Evolutionary conservation across 78 protist species (phyloP), one percentile per base, ranked within the genome.

Genomic region (Monocercomonoides exilis): DNA sequence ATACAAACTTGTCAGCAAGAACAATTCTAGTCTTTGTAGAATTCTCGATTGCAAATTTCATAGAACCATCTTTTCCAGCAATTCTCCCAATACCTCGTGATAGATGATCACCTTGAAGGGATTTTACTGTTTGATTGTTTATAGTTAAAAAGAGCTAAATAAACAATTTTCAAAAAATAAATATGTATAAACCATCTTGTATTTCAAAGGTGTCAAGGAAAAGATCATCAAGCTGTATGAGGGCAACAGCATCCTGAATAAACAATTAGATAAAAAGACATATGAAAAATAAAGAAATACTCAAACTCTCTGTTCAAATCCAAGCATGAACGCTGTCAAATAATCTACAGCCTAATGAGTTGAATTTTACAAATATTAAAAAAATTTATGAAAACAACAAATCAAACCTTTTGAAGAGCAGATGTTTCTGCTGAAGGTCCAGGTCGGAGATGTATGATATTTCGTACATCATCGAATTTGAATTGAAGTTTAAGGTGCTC

Each of bases 11-110:
- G 87, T 95, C 99, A 6, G 98, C 99, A 36, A 98, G 79, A 29
- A 98, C 99, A 63, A 98, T 94, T 29, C 99, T 91, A 33, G 99
- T 96, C 38, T 91, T 86, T 35, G 99, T 97, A 0, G 95, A 90
- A 86, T 97, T 97, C 91, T 97, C 99, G 70, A 98, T 97, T 4
- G 98, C 92, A 82, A 84, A 96, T 87, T 96, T 96, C 32, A 96
- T 94, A 81, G 92, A 91, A 34, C 99, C 99, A 70, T 92, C 97
- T 90, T 90, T 90, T 80, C 99, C 99, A n/a, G 98, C 98, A 0
- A 98, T 88, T 45, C 99, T 96, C 38, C 99, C 99, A 64, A 98
- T 95, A 29, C 98, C 98, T 6, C 99, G 94, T 1, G 95, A 44
- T 4, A 96, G 89, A 70, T 97, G 94, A 36, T 96, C 99, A 2